A percentile compares a stretch with the other conserved stretches of the same genome.
Evolutionary conservation across 164 flowering plant genomes (phyloP).

Genomic region (Litsea cubeba): DNA sequence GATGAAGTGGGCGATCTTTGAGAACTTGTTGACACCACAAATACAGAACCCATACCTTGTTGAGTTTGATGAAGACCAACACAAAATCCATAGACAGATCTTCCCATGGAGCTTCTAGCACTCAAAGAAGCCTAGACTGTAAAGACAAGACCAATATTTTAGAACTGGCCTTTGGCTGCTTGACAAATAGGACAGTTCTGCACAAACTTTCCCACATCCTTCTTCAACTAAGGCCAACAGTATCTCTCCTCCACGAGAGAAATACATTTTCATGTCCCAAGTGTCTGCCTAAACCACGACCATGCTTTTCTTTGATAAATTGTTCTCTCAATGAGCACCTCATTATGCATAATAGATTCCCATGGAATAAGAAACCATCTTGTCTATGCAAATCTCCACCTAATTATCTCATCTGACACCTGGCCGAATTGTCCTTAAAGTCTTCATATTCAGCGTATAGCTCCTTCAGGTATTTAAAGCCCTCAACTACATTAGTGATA

Average conservation of each 20-base stretch:
- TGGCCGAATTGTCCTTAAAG: neutral
- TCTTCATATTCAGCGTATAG: neutral
- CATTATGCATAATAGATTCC: neutral
- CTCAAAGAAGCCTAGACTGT: too few species aligned
- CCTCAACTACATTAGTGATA: too few species aligned
- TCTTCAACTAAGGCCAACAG: neutral
- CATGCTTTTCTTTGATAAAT: neutral
- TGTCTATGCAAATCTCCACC: neutral
- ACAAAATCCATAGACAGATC: too few species aligned
- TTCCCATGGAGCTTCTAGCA: too few species aligned
- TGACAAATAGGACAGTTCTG: too few species aligned
- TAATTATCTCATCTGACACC: too few species aligned
- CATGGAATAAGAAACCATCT: constrained; percentile 4
- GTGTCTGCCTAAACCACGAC: constrained; percentile 4
- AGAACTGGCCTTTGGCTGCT: too few species aligned
- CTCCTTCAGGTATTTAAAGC: neutral
- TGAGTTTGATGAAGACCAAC: too few species aligned
- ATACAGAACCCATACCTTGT: too few species aligned
- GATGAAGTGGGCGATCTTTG: neutral
- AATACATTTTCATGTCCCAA: neutral
- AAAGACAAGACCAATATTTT: too few species aligned
- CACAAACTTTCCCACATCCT: too few species aligned
- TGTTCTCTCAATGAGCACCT: neutral
- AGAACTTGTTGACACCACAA: too few species aligned
- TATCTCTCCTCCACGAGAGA: neutral